Base-by-base conservation (phyloP, 108 stramenopile species). In the Skeletonema potamos region DNA sequence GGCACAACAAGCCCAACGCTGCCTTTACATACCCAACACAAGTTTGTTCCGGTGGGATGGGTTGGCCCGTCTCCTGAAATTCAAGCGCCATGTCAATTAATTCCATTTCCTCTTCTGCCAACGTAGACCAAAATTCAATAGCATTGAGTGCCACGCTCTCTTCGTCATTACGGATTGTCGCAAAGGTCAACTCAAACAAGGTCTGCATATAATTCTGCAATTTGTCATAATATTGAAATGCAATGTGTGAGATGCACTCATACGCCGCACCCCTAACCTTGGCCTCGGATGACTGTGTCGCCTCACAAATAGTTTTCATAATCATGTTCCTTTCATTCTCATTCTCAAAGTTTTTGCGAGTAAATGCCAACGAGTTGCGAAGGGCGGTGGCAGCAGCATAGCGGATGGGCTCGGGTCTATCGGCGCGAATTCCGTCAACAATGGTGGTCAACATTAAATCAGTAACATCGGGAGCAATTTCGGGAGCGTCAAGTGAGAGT, bases 361-460 rank as follows among this genome's bases (percentile, higher is more conserved):
- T 90, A 85, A 99, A 99, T 17, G 86, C 64, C 8, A 99, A 73
- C 43, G 95, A 95, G 85, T 97, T 98, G 20, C 87, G 73, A 58
- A 99, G 81, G 12, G 98, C 98, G 11, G 58, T 77, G 9, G 93
- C 86, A 4, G 97, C 98, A 11, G 96, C 95, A 8, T 85, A 72
- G n/a, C 98, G 76, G 58, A 98, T 86, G 28, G 79, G 56, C 44
- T 93, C 86, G 6, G 95, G 82, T 20, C 94, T 79, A 60, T 89
- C 86, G 27, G 83, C 63, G 15, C 86, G 80, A 61, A 99, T 97
- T n/a, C 96, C 97, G 73, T 98, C 95, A 10, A 99, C 95, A 72
- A 99, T 98, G 51, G 96, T 87, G 44, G 94, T 97, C 57, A 99
- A 86, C 89, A 99, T 99, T 29, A 86, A 70, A 66, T 98, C 93